These are phyloP conservation scores for Kazachstania psychrophila DNA, from an alignment of 805 yeast genomes.

Conservation along the genomic window DNA sequence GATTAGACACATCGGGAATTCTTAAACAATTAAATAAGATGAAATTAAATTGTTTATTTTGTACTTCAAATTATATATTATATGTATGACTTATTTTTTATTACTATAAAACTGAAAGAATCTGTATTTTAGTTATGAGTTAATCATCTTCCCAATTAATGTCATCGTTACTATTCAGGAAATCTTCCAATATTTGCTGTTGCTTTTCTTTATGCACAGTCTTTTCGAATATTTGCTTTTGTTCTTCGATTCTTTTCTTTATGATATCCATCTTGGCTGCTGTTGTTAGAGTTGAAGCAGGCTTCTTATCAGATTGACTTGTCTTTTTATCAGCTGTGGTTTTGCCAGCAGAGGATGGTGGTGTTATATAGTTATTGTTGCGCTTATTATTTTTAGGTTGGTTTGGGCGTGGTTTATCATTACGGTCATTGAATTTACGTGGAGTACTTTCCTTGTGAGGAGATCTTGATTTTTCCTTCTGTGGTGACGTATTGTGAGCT, in stretches of 20 bases:
- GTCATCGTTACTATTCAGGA: slow-evolving; percentile 20
- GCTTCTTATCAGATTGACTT: not conserved
- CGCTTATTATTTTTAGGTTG: not conserved
- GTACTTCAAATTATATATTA: too few species aligned
- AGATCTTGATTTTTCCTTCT: too few species aligned
- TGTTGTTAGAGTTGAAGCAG: not conserved
- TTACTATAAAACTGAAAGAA: too few species aligned
- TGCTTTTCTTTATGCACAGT: slow-evolving; percentile 23
- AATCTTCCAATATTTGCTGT: slow-evolving; percentile 20
- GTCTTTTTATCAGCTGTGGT: not conserved
- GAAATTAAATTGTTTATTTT: too few species aligned
- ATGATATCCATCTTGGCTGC: slow-evolving; percentile 14
- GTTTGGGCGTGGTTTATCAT: not conserved
- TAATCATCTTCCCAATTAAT: slow-evolving; percentile 27
- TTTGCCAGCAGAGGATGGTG: not conserved
- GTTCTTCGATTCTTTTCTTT: slow-evolving; percentile 27
- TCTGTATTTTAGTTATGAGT: too few species aligned
- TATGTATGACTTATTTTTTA: too few species aligned
- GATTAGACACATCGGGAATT: too few species aligned
- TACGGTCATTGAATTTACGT: too few species aligned
- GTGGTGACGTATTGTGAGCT: too few species aligned
- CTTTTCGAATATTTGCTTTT: slow-evolving; percentile 16
- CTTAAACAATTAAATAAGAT: too few species aligned
- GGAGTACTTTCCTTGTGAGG: too few species aligned
- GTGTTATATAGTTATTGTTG: slow-evolving; percentile 1